These are phyloP conservation scores for Tilletia setariae DNA, from an alignment of 1,284 basidiomycete species.

Conservation along the genomic window DNA sequence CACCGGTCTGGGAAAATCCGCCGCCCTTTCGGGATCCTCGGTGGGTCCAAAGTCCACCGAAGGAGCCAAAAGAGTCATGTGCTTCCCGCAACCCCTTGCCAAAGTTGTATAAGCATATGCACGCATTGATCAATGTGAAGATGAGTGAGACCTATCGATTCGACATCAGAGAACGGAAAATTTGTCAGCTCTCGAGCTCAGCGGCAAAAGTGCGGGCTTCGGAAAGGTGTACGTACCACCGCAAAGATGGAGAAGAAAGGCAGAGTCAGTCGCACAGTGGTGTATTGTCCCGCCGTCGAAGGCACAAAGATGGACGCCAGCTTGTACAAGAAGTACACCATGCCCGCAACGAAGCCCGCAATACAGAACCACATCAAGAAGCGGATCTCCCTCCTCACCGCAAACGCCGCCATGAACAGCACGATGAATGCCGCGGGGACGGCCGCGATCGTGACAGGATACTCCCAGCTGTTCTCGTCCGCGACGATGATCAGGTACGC, in stretches of 20 bases:
- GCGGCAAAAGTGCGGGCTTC: neutral
- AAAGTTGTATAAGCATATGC: constrained; percentile 43
- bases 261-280: constrained; percentile 37
- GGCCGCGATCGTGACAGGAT: constrained; percentile 43
- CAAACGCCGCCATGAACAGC: constrained; percentile 37
- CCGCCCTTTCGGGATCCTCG: neutral
- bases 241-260: constrained; percentile 43
- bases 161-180: neutral
- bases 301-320: constrained; percentile 33
- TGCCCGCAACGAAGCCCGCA: constrained; percentile 32
- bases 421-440: constrained; percentile 36
- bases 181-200: neutral
- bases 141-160: constrained; percentile 22
- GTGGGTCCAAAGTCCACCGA: constrained; percentile 6
- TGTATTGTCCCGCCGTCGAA: constrained; percentile 31
- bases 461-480: constrained; percentile 34
- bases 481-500: constrained; percentile 46
- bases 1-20: neutral
- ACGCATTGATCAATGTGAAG: constrained; percentile 32
- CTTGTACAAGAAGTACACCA: constrained; percentile 33
- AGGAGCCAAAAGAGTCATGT: constrained; percentile 13
- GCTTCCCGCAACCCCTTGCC: constrained; percentile 24
- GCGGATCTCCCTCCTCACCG: constrained; percentile 36
- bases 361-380: constrained; percentile 38
- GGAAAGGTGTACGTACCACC: constrained; percentile 20